Base-by-base conservation (phyloP, 2,329 filamentous ascomycete species). In the Orbilia brochopaga region DNA sequence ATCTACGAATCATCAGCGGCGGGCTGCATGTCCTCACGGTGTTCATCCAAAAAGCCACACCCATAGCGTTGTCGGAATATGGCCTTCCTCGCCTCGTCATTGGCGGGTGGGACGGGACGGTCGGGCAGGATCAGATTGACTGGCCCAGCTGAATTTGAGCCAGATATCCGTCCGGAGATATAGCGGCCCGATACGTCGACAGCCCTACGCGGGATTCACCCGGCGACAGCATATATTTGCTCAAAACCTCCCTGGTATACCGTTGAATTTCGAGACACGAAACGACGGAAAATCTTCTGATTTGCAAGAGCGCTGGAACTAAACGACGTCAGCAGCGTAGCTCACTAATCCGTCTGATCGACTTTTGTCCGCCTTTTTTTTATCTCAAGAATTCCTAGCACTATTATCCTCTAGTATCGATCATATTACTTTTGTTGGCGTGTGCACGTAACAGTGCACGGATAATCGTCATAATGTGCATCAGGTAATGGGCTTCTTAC, bases 161-260 rank as follows among this genome's bases (percentile, higher is more conserved):
- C 13, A 13, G 11, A 21, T 48, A 48, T 48, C 44, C 44, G 44
- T 21, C 15, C 44, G 44, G 44, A 48, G 44, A 48, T 23, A 48
- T 48, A 19, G 44, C 44, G 44, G 44, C 44, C 44, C 44, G 44
- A 48, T 48, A 48, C 44, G 11, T 48, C 44, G 44, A 48, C 19
- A 19, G 19, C 44, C 44, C 19, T 48, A 42, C 11, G 44, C 17
- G 44, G 44, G 19, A 48, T 23, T 48, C 44, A 23, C 21, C 19
- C 44, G 44, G n/a, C 44, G 15, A 19, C 19, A 48, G 17, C 44
- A 48, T 48, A 48, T 48, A 48, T 48, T 48, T 48, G 13, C 15
- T 19, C 17, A 48, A 21, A 3, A 11, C 4, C 44, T 19, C n/a
- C 44, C 44, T 19, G n/a, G 7, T 37, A 13, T 44, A 44, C 40